phyloP scores from a whole-genome alignment of 2,329 filamentous ascomycete genomes.

The Pleomassaria siparia region DNA sequence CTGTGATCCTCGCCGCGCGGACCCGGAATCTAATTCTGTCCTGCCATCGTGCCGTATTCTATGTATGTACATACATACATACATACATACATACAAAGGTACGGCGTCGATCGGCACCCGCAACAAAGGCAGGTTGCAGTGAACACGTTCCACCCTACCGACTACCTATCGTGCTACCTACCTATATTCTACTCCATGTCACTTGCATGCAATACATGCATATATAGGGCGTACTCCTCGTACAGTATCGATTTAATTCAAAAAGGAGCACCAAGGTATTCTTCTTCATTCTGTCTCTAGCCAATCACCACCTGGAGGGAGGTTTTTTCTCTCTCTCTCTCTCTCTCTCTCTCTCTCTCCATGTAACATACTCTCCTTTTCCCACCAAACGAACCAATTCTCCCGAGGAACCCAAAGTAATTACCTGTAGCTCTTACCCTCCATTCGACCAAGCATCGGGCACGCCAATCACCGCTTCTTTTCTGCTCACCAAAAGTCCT shows the following conservation, averaged over 20 bases:
- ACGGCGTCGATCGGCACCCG: slow-evolving; percentile 18
- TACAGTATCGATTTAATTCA: slow-evolving; percentile 10
- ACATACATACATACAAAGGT: too few species aligned
- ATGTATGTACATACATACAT: too few species aligned
- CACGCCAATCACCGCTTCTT: neutral
- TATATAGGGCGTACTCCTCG: too few species aligned
- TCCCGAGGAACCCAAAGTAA: neutral
- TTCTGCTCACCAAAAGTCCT: slow-evolving; percentile 33
- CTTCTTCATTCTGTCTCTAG: neutral
- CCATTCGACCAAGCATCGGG: neutral
- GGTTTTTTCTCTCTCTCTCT: too few species aligned
- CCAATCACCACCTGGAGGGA: neutral
- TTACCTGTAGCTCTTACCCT: neutral
- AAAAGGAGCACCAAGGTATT: too few species aligned
- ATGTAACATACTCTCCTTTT: too few species aligned
- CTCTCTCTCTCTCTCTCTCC: too few species aligned
- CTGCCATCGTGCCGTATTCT: neutral
- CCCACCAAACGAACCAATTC: neutral
- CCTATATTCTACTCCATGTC: too few species aligned
- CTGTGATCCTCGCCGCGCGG: neutral
- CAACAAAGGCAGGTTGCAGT: neutral
- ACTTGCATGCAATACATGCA: slow-evolving; percentile 1
- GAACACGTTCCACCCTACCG: neutral
- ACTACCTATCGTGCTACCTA: too few species aligned
- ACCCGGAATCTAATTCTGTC: neutral